Percentiles rank a stretch among this genome's conserved stretches.
These are phyloP conservation scores for Monosporozyma servazzii DNA, from an alignment of 805 yeast genomes.

Conservation along the genomic window DNA sequence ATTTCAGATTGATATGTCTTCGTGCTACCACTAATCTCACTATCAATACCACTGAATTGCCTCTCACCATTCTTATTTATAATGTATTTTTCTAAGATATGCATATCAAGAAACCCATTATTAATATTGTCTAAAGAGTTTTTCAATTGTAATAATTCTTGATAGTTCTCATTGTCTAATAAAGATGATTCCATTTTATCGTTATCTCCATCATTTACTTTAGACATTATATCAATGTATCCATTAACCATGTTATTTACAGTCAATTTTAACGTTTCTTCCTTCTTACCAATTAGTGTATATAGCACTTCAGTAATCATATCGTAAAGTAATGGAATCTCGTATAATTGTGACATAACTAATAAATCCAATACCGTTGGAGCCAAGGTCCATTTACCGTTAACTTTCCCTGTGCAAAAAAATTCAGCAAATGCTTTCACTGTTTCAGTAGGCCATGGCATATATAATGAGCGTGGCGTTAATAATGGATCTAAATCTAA, in stretches of 20 bases:
- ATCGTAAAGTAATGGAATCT: slow-evolving; percentile 62
- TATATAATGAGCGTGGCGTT: slow-evolving; percentile 57
- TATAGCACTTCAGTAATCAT: slow-evolving; percentile 59
- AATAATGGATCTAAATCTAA: slow-evolving; percentile 47
- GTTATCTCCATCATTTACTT: slow-evolving; percentile 18
- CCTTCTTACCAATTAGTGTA: slow-evolving; percentile 62
- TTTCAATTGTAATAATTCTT: slow-evolving; percentile 42
- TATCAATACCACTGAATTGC: slow-evolving; percentile 7
- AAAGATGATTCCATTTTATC: slow-evolving; percentile 16
- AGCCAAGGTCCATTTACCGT: slow-evolving; percentile 60
- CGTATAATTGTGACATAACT: slow-evolving; percentile 53
- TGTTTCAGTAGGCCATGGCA: slow-evolving; percentile 57
- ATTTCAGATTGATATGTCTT: neutral
- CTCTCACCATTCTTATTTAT: slow-evolving; percentile 23
- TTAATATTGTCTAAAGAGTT: slow-evolving; percentile 50
- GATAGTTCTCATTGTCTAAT: slow-evolving; percentile 22
- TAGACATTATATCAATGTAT: slow-evolving; percentile 16
- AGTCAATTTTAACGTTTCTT: slow-evolving; percentile 30
- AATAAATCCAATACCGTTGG: slow-evolving; percentile 63
- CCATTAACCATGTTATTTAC: slow-evolving; percentile 9
- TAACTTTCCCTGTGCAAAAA: slow-evolving; percentile 71
- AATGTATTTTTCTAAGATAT: slow-evolving; percentile 41
- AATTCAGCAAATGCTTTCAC: slow-evolving; percentile 63
- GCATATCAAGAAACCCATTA: slow-evolving; percentile 54
- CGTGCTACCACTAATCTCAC: neutral